Base-by-base conservation (phyloP, 805 yeast genomes). In the Ogataea henricii region DNA sequence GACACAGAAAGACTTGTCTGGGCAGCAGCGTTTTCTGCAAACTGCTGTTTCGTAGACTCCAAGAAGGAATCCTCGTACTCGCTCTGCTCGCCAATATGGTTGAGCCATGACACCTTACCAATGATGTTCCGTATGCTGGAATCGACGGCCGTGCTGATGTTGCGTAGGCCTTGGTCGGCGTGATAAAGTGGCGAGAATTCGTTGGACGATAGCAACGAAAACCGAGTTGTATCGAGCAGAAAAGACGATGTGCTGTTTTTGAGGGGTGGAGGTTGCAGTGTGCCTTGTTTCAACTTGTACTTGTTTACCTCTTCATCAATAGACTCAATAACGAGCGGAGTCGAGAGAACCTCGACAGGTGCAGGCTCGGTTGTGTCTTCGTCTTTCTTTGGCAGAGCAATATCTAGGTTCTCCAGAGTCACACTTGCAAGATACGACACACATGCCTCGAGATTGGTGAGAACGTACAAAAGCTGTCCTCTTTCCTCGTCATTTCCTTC, bases 381-480 rank as follows among this genome's bases (percentile, higher is more conserved):
- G 37, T 30, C 34, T n/a, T 9, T 6, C 14, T 49, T 53, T 0
- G 57, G 48, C 3, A 53, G 17, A 4, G 52, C 53, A n/a, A 67
- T 47, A 23, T 57, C 57, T 27, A 68, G 49, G 49, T 68, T 65
- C n/a, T 59, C 64, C 7, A 62, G 26, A 0, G 66, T 66, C 4
- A 66, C 70, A 38, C 66, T 64, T 3, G 64, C 55, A 17, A 68
- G 43, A 42, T 68, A 68, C 6, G 69, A 61, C 12, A 68, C 46
- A 26, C 69, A 59, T 4, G 73, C 73, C 49, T 68, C 72, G 43
- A 66, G 58, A 43, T 68, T 68, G 1, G 73, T 68, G 37, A 65
- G 51, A 14, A 66, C 68, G 43, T 68, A 68, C 14, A 67, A 47
- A 27, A 68, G 45, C 39, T 64, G 64, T 4, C 71, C 70, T 20